Conservation (phyloP, 1,284 basidiomycete genomes). For the Kwoniella shivajii region DNA sequence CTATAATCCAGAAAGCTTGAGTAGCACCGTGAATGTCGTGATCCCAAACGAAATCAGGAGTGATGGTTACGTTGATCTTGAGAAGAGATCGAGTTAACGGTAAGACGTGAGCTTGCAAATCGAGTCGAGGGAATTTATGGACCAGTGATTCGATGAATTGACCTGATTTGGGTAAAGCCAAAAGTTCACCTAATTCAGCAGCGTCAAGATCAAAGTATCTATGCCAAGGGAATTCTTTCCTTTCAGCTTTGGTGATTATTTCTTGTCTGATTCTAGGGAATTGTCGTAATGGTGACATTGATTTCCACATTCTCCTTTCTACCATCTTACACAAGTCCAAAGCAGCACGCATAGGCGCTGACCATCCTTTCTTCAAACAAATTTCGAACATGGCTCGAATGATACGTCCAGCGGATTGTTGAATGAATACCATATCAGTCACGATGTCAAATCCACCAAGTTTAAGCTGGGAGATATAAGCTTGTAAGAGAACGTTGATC, state of each 20-base stretch:
- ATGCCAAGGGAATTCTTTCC: conserved; percentile 98
- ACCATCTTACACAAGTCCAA: conserved; percentile 98
- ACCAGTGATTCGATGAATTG: conserved; percentile 91
- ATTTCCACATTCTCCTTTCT: conserved; percentile 91
- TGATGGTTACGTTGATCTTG: conserved; percentile 85
- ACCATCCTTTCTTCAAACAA: conserved; percentile 98
- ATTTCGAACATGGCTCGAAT: conserved; percentile 98
- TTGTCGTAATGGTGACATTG: conserved; percentile 95
- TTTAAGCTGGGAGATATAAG: conserved; percentile 93
- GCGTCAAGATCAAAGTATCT: conserved; percentile 90
- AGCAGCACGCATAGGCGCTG: conserved; percentile 84
- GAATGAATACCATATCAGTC: conserved; percentile 97
- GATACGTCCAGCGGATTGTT: conserved; percentile 89
- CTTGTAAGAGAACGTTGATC: conserved; percentile 94
- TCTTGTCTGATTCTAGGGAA: conserved; percentile 72
- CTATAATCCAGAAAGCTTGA: conserved; percentile 88
- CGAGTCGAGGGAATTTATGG: conserved; percentile 93
- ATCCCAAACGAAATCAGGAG: conserved; percentile 97
- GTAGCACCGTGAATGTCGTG: conserved; percentile 86
- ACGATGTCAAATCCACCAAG: conserved; percentile 95
- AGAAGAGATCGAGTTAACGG: conserved; percentile 88
- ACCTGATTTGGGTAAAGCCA: conserved; percentile 90
- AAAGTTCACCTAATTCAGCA: conserved; percentile 88
- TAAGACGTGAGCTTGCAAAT: conserved; percentile 89
- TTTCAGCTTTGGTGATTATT: conserved; percentile 88